A percentile compares a stretch with the other conserved stretches of the same genome.
phyloP scores from a whole-genome alignment of 139 green algal genomes.

The Coccomyxa sp. region DNA sequence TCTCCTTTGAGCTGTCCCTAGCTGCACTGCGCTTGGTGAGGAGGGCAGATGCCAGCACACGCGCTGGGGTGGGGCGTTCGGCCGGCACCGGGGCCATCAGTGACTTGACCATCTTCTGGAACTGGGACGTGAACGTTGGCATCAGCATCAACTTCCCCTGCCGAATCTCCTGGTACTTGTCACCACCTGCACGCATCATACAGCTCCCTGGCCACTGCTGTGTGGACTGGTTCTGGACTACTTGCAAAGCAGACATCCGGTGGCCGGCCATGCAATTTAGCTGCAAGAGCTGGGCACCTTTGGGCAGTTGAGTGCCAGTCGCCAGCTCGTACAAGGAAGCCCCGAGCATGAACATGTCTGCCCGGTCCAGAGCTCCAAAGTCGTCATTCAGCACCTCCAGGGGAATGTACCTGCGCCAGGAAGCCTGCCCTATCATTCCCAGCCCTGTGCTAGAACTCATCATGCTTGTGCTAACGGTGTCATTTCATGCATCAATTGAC shows the following conservation, averaged over 20 bases:
- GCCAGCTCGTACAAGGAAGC: constrained; percentile 79
- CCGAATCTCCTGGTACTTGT: constrained; percentile 51
- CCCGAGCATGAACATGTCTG: constrained; percentile 90
- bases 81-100: constrained; percentile 53
- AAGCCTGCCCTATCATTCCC: neutral
- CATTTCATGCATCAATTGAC: neutral
- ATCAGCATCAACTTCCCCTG: constrained; percentile 57
- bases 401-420: constrained; percentile 70
- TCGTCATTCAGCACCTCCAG: constrained; percentile 74
- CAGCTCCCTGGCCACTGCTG: neutral
- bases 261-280: neutral
- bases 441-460: neutral
- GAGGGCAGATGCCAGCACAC: constrained; percentile 7
- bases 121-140: constrained; percentile 28
- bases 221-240: neutral
- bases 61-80: neutral
- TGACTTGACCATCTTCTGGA: constrained; percentile 53
- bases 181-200: constrained; percentile 20
- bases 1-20: neutral
- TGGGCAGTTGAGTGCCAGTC: constrained; percentile 45
- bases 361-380: constrained; percentile 58
- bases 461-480: neutral
- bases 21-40: neutral
- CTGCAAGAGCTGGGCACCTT: constrained; percentile 5
- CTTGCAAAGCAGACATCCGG: neutral